Conservation (phyloP, 2,329 filamentous ascomycete genomes). For the Hymenoscyphus albidus region DNA sequence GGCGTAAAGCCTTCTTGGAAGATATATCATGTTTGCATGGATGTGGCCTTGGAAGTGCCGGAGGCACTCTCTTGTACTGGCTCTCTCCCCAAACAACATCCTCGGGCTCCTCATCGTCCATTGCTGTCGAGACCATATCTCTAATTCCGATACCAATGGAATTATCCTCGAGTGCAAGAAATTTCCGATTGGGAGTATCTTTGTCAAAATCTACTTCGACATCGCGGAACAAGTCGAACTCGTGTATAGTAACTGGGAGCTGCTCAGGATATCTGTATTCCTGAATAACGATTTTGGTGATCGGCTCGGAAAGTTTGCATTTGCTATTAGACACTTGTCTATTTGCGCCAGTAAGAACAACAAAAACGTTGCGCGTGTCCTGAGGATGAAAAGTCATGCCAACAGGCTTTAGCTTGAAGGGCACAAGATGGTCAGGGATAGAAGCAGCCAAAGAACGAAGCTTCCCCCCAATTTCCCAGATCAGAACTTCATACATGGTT, state of each 20-base stretch:
- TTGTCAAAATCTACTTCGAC: background rate
- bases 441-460: slow-evolving; percentile 12
- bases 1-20: background rate
- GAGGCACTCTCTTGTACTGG: background rate
- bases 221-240: background rate
- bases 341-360: background rate
- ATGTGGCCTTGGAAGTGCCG: background rate
- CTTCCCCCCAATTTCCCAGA: slow-evolving; percentile 22
- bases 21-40: background rate
- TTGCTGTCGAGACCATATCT: background rate
- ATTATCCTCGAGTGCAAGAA: slow-evolving; percentile 6
- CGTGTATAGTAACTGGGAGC: background rate
- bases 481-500: slow-evolving; percentile 14
- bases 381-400: slow-evolving; percentile 9
- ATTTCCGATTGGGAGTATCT: background rate
- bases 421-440: background rate
- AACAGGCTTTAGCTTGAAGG: slow-evolving; percentile 2
- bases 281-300: slow-evolving; percentile 7
- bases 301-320: background rate
- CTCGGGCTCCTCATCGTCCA: background rate
- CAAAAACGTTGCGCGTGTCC: slow-evolving; percentile 4
- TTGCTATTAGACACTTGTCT: background rate
- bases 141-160: background rate
- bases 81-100: no score
- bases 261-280: background rate